Base-by-base conservation (phyloP, 805 yeast genomes). In the Metschnikowia vanudenii region DNA sequence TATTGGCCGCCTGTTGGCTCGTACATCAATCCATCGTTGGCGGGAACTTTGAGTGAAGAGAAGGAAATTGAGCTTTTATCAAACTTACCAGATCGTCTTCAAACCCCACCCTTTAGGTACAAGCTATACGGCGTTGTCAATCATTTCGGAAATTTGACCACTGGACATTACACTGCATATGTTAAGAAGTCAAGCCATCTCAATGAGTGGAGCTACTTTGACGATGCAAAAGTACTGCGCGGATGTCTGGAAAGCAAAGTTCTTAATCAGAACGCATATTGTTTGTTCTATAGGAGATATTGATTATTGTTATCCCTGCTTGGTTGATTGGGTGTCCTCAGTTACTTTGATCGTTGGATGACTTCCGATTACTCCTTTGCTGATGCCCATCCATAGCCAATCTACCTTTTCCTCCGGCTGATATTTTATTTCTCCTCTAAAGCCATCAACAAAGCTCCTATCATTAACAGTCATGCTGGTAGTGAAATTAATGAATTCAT, bases 91-190 rank as follows among this genome's bases (percentile, higher is more conserved):
- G 52, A 63, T 1, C 69, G 96, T 49, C 89, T 87, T 17, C 97
- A 90, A 66, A 61, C 63, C 0, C 84, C 95, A 0, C 96, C 97
- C 2, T 91, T 89, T 66, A 71, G 76, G 22, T 91, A 90, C 63
- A 79, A 79, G 50, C 64, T 91, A 18, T 85, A 79, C 58, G 96
- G 87, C 0, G 96, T 90, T 1, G 88, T 88, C 13, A 82, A 88
- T 54, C 97, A 91, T 64, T 81, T 69, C 51, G 97, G 97, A 11
- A 82, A 85, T 33, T 71, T 91, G 32, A 78, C 82, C 35, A 86
- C 91, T 8, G 97, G 97, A 0, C 97, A 91, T 64, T 91, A 91
- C 64, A 91, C 97, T 0, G 71, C 96, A 1, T 87, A 74, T 59
- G 92, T 88, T 4, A 69, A 81, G 59, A 88, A 88, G n/a, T 39